Evolutionary conservation across 441 rosid species (phyloP).

Genomic region (Eruca vesicaria): DNA sequence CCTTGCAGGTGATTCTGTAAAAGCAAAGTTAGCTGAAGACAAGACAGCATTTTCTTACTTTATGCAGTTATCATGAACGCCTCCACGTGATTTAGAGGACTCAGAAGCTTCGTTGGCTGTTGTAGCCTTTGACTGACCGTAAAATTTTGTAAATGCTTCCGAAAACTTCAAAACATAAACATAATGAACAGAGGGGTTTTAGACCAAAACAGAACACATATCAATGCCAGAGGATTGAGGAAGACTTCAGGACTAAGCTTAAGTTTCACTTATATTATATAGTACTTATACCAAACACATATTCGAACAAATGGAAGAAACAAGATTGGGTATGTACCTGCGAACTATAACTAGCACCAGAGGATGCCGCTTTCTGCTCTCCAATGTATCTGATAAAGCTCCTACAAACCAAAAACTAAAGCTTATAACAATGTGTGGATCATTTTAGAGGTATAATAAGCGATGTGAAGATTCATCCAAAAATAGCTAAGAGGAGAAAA

Average conservation of each 20-base stretch:
- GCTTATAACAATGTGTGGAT: not conserved
- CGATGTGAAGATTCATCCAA: too few relatives aligned
- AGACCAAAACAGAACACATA: not conserved
- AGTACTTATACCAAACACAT: not conserved
- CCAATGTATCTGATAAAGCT: slow-evolving; percentile 81
- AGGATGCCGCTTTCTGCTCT: slow-evolving; percentile 66
- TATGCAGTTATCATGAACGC: slow-evolving; percentile 86
- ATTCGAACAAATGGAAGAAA: too few relatives aligned
- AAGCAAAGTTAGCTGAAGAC: not conserved
- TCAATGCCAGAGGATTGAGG: not conserved
- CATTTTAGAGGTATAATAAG: too few relatives aligned
- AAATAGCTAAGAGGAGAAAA: too few relatives aligned
- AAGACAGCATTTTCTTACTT: slow-evolving; percentile 43
- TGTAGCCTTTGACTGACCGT: slow-evolving; percentile 79
- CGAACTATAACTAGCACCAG: slow-evolving; percentile 77
- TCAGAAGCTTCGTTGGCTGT: slow-evolving; percentile 58
- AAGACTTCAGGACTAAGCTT: not conserved
- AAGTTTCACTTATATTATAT: not conserved
- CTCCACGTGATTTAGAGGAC: slow-evolving; percentile 59
- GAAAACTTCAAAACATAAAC: slow-evolving; percentile 56
- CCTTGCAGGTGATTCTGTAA: not conserved
- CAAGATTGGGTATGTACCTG: slow-evolving; percentile 51
- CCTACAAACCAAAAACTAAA: slow-evolving; percentile 47
- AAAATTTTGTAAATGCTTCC: slow-evolving; percentile 92
- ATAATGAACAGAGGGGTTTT: not conserved